These are phyloP conservation scores for Aspergillus fumigatiaffinis DNA, from an alignment of 2,329 filamentous ascomycete species.

Conservation along the genomic window DNA sequence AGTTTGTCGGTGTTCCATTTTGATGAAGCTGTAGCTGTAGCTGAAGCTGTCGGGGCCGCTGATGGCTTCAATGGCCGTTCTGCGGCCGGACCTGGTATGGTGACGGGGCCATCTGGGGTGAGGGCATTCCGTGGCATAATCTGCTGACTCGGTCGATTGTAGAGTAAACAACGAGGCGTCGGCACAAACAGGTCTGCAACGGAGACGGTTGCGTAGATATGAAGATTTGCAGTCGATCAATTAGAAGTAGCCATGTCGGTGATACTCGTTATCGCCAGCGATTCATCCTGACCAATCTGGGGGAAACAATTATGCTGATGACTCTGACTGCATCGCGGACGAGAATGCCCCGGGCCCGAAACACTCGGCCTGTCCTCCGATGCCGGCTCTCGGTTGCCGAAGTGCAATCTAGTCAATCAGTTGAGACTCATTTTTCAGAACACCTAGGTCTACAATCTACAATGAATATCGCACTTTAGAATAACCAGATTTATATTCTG, in stretches of 20 bases:
- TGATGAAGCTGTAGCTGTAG: slow-evolving; percentile 11
- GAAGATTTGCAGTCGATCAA: too few species aligned
- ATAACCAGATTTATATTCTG: background rate
- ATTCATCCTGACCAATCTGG: background rate
- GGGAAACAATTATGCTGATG: background rate
- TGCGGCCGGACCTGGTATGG: slow-evolving; percentile 11
- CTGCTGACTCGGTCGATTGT: background rate
- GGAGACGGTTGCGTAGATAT: too few species aligned
- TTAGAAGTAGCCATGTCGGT: too few species aligned
- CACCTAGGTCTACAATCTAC: background rate
- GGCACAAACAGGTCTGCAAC: too few species aligned
- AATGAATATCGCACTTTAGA: background rate
- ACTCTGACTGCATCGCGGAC: background rate
- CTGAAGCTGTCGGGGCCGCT: slow-evolving; percentile 8
- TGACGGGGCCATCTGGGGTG: slow-evolving; percentile 21
- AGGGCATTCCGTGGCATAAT: slow-evolving; percentile 30
- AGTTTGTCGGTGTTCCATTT: slow-evolving; percentile 75
- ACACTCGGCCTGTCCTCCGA: slow-evolving; percentile 5
- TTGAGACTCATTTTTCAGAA: too few species aligned
- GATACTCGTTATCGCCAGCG: too few species aligned
- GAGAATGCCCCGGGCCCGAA: background rate
- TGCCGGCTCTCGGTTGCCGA: slow-evolving; percentile 7
- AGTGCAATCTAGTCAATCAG: background rate
- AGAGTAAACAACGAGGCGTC: too few species aligned
- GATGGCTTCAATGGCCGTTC: background rate